Base-by-base conservation (phyloP, 75 land plant species). In the Picea sitchensis region DNA sequence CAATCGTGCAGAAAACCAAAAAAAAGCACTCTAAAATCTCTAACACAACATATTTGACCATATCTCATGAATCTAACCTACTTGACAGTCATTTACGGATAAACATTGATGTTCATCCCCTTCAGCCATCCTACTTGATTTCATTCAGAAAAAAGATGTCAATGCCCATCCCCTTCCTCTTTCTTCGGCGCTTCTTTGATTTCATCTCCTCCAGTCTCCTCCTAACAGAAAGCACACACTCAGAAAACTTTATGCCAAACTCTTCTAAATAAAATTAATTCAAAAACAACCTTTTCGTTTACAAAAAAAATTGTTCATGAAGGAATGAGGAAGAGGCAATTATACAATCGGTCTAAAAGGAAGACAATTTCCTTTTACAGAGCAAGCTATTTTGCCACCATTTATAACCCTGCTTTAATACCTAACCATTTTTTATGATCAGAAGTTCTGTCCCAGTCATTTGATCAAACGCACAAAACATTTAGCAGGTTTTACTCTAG, bases 101-200 rank as follows among this genome's bases (percentile, higher is more conserved):
- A 51, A 51, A 51, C 64, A 62, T 5, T 62, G 23, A 20, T 20
- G 64, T 23, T 62, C 64, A 75, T 30, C 34, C 18, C 76, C 44
- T 71, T 5, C 74, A 71, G 73, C 13, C 21, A 3, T 12, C 74
- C 36, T 44, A 20, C 54, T 71, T 44, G 23, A 71, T 47, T 38
- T 15, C 74, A 71, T 38, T 41, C n/a, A 18, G 11, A 20, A 20
- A 4, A 41, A n/a, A 21, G 54, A 71, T 41, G 23, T 71, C 56
- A 71, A 44, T 41, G 74, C 23, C 74, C 36, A 71, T 71, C 44
- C 26, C 74, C 74, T 9, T 44, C 74, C 34, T 75, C 76, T 31
- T 73, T n/a, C 76, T 75, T 75, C 4, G 76, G 36, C 3, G 76
- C 59, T 75, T 75, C 76, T 31, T 75, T 75, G 59, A 75, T 75